Conservation (phyloP, 306 rosid species). For the Prosopis cineraria region DNA sequence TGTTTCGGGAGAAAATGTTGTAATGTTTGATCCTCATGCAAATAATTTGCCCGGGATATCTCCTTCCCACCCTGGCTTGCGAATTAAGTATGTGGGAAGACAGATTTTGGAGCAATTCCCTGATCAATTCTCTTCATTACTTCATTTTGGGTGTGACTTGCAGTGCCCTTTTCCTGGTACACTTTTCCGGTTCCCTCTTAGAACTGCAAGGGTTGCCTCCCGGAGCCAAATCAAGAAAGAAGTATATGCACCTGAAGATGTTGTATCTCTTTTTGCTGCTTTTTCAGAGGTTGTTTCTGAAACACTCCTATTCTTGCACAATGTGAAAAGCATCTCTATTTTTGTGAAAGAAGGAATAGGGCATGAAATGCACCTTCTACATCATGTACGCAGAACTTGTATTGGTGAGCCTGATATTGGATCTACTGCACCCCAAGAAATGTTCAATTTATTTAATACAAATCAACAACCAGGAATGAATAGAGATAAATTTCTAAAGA, state of each 20-base stretch:
- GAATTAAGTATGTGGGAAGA: constrained; percentile 89
- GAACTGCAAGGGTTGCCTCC: constrained; percentile 80
- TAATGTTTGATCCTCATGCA: constrained; percentile 98
- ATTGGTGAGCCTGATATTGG: constrained; percentile 68
- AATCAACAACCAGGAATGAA: constrained; percentile 61
- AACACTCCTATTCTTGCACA: constrained; percentile 79
- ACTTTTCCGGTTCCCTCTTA: constrained; percentile 90
- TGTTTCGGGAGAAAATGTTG: constrained; percentile 96
- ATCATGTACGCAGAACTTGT: constrained; percentile 63
- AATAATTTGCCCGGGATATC: constrained; percentile 93
- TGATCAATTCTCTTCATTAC: constrained; percentile 89
- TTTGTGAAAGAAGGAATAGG: constrained; percentile 84
- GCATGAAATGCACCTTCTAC: constrained; percentile 81
- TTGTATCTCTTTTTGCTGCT: constrained; percentile 72
- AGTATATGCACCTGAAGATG: constrained; percentile 83
- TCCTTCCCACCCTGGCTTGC: constrained; percentile 96
- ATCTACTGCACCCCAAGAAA: constrained; percentile 59
- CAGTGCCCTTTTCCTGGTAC: constrained; percentile 91
- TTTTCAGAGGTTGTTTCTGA: constrained; percentile 87
- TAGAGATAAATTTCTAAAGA: constrained; percentile 74
- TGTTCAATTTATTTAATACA: constrained; percentile 66
- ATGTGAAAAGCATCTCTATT: constrained; percentile 81
- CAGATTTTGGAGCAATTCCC: constrained; percentile 94
- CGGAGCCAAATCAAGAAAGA: constrained; percentile 96
- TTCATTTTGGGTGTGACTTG: constrained; percentile 96